Percentiles rank a stretch among this genome's conserved stretches.
phyloP scores from a whole-genome alignment of 1,139 yeast species.

The Casaregolazyma suthepensis region DNA sequence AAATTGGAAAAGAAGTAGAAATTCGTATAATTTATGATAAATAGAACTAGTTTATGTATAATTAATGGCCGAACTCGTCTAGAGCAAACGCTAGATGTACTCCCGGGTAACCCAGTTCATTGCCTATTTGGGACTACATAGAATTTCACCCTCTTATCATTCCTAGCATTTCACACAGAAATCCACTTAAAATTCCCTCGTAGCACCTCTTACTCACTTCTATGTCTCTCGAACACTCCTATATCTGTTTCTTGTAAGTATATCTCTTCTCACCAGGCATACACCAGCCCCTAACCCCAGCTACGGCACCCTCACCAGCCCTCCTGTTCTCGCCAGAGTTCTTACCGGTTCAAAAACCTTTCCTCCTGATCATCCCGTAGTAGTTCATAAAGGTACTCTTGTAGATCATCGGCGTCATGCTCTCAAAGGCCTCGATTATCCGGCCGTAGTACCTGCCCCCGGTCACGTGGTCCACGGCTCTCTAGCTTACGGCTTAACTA shows the following conservation, averaged over 20 bases:
- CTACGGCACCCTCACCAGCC: slow-evolving; percentile 34
- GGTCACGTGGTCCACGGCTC: slow-evolving; percentile 25
- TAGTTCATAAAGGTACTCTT: slow-evolving; percentile 23
- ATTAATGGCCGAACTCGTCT: too few relatives aligned
- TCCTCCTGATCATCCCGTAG: slow-evolving; percentile 13
- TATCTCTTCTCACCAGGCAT: not conserved
- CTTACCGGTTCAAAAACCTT: slow-evolving; percentile 20
- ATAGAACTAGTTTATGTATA: too few relatives aligned
- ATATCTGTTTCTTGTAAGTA: slow-evolving; percentile 7
- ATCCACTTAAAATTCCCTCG: too few relatives aligned
- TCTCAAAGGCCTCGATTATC: slow-evolving; percentile 27
- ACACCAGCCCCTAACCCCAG: slow-evolving; percentile 13
- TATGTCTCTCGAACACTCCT: not conserved
- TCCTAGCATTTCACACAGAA: not conserved
- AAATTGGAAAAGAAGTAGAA: too few relatives aligned
- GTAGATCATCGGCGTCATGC: slow-evolving; percentile 23
- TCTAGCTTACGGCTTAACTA: slow-evolving; percentile 25
- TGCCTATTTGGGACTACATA: too few relatives aligned
- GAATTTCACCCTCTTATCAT: not conserved
- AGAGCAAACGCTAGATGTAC: too few relatives aligned
- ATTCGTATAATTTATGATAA: too few relatives aligned
- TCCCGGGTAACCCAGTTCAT: too few relatives aligned
- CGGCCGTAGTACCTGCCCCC: slow-evolving; percentile 22
- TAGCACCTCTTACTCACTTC: not conserved
- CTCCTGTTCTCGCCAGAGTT: slow-evolving; percentile 30